Percentiles rank a stretch among this genome's conserved stretches.
These are phyloP conservation scores for Piper betle DNA, from an alignment of 164 flowering plant genomes.

Conservation along the genomic window DNA sequence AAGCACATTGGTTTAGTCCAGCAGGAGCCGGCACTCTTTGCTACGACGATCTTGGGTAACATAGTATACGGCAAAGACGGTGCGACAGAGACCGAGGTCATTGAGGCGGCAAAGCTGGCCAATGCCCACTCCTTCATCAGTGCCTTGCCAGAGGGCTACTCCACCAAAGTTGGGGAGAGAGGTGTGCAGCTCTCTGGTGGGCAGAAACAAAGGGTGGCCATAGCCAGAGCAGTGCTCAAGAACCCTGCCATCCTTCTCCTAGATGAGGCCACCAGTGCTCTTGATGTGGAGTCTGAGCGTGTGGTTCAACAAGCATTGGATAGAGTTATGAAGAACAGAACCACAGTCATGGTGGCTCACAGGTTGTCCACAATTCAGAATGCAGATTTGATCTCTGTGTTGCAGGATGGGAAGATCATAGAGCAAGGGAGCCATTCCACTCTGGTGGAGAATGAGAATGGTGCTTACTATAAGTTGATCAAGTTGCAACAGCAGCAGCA, in stretches of 20 bases:
- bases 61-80: slow-evolving; percentile 90
- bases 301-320: slow-evolving; percentile 86
- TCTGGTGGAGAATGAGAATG: slow-evolving; percentile 48
- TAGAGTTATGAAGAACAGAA: slow-evolving; percentile 67
- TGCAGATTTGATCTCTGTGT: slow-evolving; percentile 73
- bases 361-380: slow-evolving; percentile 80
- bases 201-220: slow-evolving; percentile 87
- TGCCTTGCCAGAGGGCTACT: slow-evolving; percentile 83
- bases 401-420: slow-evolving; percentile 77
- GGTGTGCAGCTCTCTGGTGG: slow-evolving; percentile 97
- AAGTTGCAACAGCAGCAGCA: slow-evolving; percentile 76
- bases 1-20: slow-evolving; percentile 87
- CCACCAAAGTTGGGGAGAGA: slow-evolving; percentile 83
- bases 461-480: slow-evolving; percentile 64
- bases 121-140: slow-evolving; percentile 87
- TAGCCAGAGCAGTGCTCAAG: slow-evolving; percentile 83
- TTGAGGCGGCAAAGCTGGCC: slow-evolving; percentile 87
- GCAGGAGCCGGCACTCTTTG: slow-evolving; percentile 95
- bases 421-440: slow-evolving; percentile 77
- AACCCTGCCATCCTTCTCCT: slow-evolving; percentile 79
- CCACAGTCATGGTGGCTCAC: slow-evolving; percentile 88
- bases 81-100: slow-evolving; percentile 70
- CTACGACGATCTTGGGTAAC: slow-evolving; percentile 84
- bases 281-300: slow-evolving; percentile 83
- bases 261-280: slow-evolving; percentile 96